Evolutionary conservation across 352 stramenopile species (phyloP).

Genomic region (Globisporangium alternatum): DNA sequence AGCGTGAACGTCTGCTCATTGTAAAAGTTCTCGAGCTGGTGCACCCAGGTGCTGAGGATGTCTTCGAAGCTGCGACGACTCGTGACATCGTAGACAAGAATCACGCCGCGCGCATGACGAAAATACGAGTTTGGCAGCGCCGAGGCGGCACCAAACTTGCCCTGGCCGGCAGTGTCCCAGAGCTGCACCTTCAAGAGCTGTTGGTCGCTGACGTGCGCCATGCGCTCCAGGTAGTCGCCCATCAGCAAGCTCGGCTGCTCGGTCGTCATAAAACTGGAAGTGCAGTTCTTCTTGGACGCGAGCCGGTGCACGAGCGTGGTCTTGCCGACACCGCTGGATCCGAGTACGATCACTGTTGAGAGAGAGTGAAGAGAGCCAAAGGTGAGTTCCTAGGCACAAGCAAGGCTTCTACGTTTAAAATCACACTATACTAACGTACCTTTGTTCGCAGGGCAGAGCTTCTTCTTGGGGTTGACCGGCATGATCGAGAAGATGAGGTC

Average conservation of each 20-base stretch:
- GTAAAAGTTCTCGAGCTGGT: conserved; percentile 23
- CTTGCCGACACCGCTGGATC: conserved; percentile 41
- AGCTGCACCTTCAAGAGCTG: conserved; percentile 48
- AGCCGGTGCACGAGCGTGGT: conserved; percentile 34
- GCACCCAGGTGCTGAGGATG: conserved; percentile 27
- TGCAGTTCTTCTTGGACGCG: neutral
- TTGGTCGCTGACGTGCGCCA: conserved; percentile 23
- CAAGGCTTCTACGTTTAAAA: neutral
- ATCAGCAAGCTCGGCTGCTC: neutral
- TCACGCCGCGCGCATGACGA: conserved; percentile 32
- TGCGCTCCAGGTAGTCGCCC: conserved; percentile 34
- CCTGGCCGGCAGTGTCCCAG: conserved; percentile 52
- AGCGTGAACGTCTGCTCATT: conserved; percentile 25
- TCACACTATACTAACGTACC: conserved; percentile 15
- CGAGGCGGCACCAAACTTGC: conserved; percentile 30
- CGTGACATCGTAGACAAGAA: conserved; percentile 46
- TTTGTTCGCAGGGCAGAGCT: conserved; percentile 46
- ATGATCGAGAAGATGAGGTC: conserved; percentile 47
- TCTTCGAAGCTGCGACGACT: conserved; percentile 33
- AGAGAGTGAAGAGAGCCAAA: neutral
- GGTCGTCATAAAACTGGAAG: no score
- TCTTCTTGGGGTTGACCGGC: conserved; percentile 44
- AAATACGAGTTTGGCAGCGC: conserved; percentile 40
- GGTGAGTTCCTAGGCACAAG: neutral
- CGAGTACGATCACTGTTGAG: conserved; percentile 40